These are phyloP conservation scores for Dendrobium chrysotoxum DNA, from an alignment of 106 monocot species.

Conservation along the genomic window DNA sequence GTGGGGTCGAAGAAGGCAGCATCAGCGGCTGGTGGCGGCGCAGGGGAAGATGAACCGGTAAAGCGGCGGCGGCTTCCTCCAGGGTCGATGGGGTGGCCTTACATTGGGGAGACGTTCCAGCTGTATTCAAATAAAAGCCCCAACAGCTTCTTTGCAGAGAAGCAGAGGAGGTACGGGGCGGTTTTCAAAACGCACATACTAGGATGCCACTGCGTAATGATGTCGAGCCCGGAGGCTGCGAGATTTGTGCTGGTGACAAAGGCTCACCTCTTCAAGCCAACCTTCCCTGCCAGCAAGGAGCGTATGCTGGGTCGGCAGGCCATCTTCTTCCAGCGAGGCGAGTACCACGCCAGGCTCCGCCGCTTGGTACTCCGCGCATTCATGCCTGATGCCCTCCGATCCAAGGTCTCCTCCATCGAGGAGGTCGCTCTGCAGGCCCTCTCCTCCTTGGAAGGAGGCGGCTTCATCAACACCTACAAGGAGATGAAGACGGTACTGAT, in stretches of 20 bases:
- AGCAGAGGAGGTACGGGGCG: slow-evolving; percentile 41
- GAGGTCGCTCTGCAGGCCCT: slow-evolving; percentile 39
- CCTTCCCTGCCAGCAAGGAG: slow-evolving; percentile 95
- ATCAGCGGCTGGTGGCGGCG: background rate
- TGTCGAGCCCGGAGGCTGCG: slow-evolving; percentile 52
- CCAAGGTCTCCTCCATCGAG: slow-evolving; percentile 42
- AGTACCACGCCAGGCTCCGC: slow-evolving; percentile 58
- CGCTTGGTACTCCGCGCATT: slow-evolving; percentile 67
- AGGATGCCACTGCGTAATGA: slow-evolving; percentile 50
- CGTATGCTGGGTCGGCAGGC: slow-evolving; percentile 73
- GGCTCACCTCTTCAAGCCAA: slow-evolving; percentile 85
- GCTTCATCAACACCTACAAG: slow-evolving; percentile 63
- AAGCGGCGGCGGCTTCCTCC: slow-evolving; percentile 25
- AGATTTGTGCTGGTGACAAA: slow-evolving; percentile 68
- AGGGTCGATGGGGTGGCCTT: slow-evolving; percentile 62
- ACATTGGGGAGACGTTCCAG: slow-evolving; percentile 61
- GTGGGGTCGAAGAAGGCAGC: background rate
- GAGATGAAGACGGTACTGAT: slow-evolving; percentile 74
- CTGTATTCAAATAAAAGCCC: slow-evolving; percentile 57
- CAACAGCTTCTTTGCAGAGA: slow-evolving; percentile 41
- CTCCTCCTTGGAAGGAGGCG: slow-evolving; percentile 46
- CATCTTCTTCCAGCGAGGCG: slow-evolving; percentile 91
- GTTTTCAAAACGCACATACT: slow-evolving; percentile 88
- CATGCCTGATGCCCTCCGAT: slow-evolving; percentile 53
- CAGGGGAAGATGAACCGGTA: background rate